Base-by-base conservation (phyloP, 2,329 filamentous ascomycete genomes). In the Macrophomina tecta region DNA sequence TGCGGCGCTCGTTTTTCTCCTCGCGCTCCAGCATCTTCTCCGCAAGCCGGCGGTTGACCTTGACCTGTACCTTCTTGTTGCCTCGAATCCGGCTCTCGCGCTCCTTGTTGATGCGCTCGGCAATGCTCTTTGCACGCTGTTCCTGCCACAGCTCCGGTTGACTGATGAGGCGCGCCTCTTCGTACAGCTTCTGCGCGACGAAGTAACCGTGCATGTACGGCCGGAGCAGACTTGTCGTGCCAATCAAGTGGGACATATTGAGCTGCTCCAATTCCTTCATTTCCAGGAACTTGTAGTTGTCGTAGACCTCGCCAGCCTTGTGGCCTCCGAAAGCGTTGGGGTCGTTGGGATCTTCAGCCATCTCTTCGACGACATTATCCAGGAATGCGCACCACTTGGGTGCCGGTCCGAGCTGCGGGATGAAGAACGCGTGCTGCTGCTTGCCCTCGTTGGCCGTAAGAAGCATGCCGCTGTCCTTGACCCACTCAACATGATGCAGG, bases 171-270 rank as follows among this genome's bases (percentile, higher is more conserved):
- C 92, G 86, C 18, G 95, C 95, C 78, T 99, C 94, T 76, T 99
- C 96, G 78, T 99, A 98, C 32, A 99, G 82, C 75, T 94, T 93
- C 73, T 96, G 94, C 42, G 92, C 92, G 58, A 99, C 94, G 81
- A 99, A 99, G 84, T 95, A 98, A 72, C 95, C 96, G 77, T 99
- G 95, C 96, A 99, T 99, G 77, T 99, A 99, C 51, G 95, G 95
- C 52, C 94, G 87, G 48, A 99, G 83, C 23, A 98, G 82, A 74
- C 92, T 95, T 34, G 93, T 97, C 73, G 93, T 94, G 70, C 94
- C 94, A 67, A 99, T 86, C 56, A 99, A 84, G 76, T 98, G 94
- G 64, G 92, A 90, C 74, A 99, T 80, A 76, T 92, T 96, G 71
- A 99, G 86, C 42, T 90, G 88, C 73, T 91, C 91, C 64, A 99